These are phyloP conservation scores for Pyrenophora seminiperda DNA, from an alignment of 2,329 filamentous ascomycete genomes.

Conservation along the genomic window DNA sequence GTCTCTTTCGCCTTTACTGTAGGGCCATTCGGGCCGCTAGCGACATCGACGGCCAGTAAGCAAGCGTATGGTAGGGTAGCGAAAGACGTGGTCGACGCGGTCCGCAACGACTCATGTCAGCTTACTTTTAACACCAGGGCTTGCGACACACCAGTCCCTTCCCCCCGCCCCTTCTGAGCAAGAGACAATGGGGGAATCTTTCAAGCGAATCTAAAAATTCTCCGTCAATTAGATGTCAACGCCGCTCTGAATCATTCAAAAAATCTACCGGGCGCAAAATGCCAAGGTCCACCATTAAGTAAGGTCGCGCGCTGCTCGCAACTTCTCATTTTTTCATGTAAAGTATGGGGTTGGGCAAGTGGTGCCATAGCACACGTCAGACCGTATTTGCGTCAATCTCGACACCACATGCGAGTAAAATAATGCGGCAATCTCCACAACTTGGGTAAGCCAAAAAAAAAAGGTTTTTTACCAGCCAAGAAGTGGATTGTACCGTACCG, in stretches of 20 bases:
- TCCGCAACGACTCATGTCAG: slow-evolving; percentile 13
- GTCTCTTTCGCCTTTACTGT: slow-evolving; percentile 1
- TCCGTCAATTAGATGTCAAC: slow-evolving; percentile 1
- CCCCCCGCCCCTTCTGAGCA: background rate
- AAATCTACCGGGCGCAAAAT: background rate
- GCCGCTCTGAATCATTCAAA: slow-evolving; percentile 9
- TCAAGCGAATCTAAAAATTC: slow-evolving; percentile 4
- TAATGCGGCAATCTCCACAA: background rate
- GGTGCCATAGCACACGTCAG: slow-evolving; percentile 6
- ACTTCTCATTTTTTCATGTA: background rate
- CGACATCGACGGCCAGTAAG: background rate
- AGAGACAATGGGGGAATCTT: slow-evolving; percentile 3
- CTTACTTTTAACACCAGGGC: slow-evolving; percentile 10
- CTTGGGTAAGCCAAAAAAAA: too few relatives aligned
- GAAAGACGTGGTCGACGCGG: slow-evolving; percentile 8
- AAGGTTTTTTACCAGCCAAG: too few relatives aligned
- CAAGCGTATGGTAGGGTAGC: slow-evolving; percentile 1
- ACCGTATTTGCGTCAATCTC: slow-evolving; percentile 2
- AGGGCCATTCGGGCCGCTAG: slow-evolving; percentile 10
- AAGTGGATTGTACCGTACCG: too few relatives aligned
- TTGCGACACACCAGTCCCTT: slow-evolving; percentile 7
- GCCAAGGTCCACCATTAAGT: background rate
- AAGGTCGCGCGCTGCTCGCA: background rate
- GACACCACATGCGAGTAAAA: background rate
- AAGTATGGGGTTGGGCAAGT: background rate